Evolutionary conservation across 176 grass and related monocot species (phyloP), one percentile per base, ranked within the genome.

Genomic region (Pharus latifolius): DNA sequence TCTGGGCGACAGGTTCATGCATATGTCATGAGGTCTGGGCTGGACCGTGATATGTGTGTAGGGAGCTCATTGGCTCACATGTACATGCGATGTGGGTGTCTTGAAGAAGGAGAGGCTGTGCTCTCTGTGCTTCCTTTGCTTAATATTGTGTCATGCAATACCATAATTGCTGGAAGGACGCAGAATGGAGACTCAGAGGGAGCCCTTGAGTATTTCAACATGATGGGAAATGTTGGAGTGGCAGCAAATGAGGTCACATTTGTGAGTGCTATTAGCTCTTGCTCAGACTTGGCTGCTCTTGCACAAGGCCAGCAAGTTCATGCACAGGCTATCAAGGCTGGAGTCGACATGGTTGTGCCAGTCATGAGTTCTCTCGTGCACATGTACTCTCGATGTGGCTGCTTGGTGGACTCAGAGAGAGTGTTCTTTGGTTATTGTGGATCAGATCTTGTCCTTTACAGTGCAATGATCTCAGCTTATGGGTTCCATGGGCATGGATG

Each of bases 371-470:
- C 74, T 32, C 78, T 92, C 17, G 70, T 88, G 78, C 82, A 84
- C 59, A 92, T 88, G 89, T 88, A 92, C 44, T 85, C 84, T 29
- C 75, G 75, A 50, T 88, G 89, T 0, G 84, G 89, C 7, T 92
- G 81, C 68, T 81, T 92, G 76, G 42, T 66, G 73, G 85, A 33
- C n/a, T 92, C 84, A 1, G 65, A 76, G 56, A 84, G 17, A 50
- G 51, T 82, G 71, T 63, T 49, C 42, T 76, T 50, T 67, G 74
- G 79, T 24, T 76, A 74, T 49, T 14, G 32, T 63, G 69, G 63
- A 50, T 79, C 17, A 15, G 85, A 88, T 71, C 47, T 71, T 43
- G 75, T 92, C 46, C 69, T 88, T 28, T 81, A 66, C 78, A 85
- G 81, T 54, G 78, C 85, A 12, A 79, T 88, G 64, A 92, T 88